Conservation (phyloP, 2,329 filamentous ascomycete species). For the Didymella lethalis region DNA sequence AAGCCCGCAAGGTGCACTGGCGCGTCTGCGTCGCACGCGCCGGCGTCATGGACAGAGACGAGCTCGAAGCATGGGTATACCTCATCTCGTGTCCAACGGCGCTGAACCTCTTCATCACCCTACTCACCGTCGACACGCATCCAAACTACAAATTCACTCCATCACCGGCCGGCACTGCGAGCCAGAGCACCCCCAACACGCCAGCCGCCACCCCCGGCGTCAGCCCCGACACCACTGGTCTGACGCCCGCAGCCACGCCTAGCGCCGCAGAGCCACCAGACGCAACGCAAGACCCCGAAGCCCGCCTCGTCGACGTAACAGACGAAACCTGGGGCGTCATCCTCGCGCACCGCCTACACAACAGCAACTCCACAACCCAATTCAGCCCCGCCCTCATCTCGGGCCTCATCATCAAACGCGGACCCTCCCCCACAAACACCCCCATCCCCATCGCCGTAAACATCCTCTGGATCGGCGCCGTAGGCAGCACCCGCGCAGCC, state of each 20-base stretch:
- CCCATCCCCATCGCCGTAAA: constrained; percentile 53
- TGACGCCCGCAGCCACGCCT: constrained; percentile 73
- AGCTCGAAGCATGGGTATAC: constrained; percentile 60
- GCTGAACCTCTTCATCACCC: constrained; percentile 55
- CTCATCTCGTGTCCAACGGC: constrained; percentile 48
- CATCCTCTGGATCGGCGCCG: constrained; percentile 57
- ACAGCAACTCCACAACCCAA: constrained; percentile 45
- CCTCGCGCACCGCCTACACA: constrained; percentile 65
- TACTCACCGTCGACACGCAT: constrained; percentile 71
- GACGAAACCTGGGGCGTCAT: constrained; percentile 81
- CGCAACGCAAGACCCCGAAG: constrained; percentile 64
- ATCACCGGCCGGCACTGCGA: constrained; percentile 36
- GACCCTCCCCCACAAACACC: constrained; percentile 15
- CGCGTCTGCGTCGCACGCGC: constrained; percentile 77
- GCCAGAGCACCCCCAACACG: constrained; percentile 25
- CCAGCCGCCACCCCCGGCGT: constrained; percentile 40
- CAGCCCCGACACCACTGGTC: constrained; percentile 48
- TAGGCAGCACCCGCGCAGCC: constrained; percentile 47
- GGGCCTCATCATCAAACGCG: constrained; percentile 56
- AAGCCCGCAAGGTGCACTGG: constrained; percentile 76
- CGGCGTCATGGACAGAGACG: constrained; percentile 71
- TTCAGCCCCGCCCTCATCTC: constrained; percentile 52
- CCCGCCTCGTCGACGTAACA: constrained; percentile 73
- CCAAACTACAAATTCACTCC: constrained; percentile 71
- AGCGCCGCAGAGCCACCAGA: constrained; percentile 57